A percentile compares a stretch with the other conserved stretches of the same genome.
phyloP scores from a whole-genome alignment of 768 basidiomycete species.

The Leccinum imitatum region DNA sequence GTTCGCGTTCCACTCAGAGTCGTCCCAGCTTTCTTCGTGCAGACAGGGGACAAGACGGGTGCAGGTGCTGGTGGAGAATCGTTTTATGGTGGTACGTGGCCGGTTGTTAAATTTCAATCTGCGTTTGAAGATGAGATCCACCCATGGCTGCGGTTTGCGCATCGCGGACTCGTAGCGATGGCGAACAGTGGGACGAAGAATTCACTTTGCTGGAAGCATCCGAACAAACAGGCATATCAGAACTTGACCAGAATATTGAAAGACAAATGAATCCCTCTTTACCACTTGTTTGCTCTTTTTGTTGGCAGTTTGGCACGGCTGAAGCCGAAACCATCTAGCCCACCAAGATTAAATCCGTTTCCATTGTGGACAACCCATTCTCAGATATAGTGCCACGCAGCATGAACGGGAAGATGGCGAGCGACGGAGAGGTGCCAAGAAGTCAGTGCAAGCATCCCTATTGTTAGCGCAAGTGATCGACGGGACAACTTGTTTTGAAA shows the following conservation, averaged over 20 bases:
- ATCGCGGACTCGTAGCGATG: slow-evolving; percentile 92
- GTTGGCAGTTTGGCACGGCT: not conserved
- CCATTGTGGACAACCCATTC: slow-evolving; percentile 92
- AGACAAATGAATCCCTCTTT: slow-evolving; percentile 8
- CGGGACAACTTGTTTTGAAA: not conserved
- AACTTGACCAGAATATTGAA: slow-evolving; percentile 42
- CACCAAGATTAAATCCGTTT: slow-evolving; percentile 88
- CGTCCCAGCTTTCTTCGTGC: slow-evolving; percentile 88
- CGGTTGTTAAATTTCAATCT: not conserved
- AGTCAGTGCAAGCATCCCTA: slow-evolving; percentile 48
- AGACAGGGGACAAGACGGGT: slow-evolving; percentile 94
- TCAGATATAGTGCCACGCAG: slow-evolving; percentile 84
- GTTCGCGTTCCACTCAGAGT: slow-evolving; percentile 44
- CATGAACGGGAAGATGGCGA: slow-evolving; percentile 76
- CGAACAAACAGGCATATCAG: not conserved
- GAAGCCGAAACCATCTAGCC: slow-evolving; percentile 44
- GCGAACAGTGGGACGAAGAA: slow-evolving; percentile 80
- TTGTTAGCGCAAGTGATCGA: not conserved
- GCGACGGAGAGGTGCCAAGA: slow-evolving; percentile 78
- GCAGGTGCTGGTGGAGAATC: slow-evolving; percentile 93
- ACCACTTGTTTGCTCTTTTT: no score
- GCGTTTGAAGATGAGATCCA: slow-evolving; percentile 92
- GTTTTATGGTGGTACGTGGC: slow-evolving; percentile 77
- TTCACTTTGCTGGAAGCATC: slow-evolving; percentile 33
- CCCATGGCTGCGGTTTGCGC: slow-evolving; percentile 82